Conservation (phyloP, 2,329 filamentous ascomycete species). For the Sporothrix dimorphospora region DNA sequence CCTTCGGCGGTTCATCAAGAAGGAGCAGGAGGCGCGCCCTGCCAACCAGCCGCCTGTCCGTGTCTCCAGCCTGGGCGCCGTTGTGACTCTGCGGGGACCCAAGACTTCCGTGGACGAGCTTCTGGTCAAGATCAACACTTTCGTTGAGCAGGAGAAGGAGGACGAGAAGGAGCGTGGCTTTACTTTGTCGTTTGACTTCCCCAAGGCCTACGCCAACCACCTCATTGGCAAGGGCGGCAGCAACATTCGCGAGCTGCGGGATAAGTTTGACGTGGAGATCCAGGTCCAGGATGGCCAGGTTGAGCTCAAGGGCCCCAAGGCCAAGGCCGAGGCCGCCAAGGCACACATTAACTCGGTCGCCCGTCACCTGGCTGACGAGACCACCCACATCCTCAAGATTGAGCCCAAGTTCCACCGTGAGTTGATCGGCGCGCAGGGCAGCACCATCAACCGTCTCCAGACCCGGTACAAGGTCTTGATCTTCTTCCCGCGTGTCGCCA, state of each 20-base stretch:
- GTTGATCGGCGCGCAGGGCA: conserved; percentile 85
- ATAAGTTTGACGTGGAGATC: conserved; percentile 72
- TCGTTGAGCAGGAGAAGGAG: conserved; percentile 84
- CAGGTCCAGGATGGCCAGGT: conserved; percentile 94
- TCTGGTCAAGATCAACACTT: conserved; percentile 71
- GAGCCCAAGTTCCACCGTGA: conserved; percentile 93
- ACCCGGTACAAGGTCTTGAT: conserved; percentile 92
- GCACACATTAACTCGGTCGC: conserved; percentile 77
- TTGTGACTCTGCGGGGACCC: conserved; percentile 77
- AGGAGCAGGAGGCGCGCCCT: conserved; percentile 62
- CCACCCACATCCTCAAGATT: conserved; percentile 83
- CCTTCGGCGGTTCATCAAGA: conserved; percentile 65
- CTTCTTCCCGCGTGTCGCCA: conserved; percentile 78
- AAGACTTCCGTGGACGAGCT: conserved; percentile 72
- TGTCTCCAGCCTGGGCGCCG: conserved; percentile 61
- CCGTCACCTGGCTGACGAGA: conserved; percentile 87
- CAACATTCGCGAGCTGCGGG: conserved; percentile 67
- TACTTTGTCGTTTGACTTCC: conserved; percentile 85
- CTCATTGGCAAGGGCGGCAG: conserved; percentile 70
- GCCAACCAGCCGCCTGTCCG: conserved; percentile 62
- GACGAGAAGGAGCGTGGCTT: conserved; percentile 94
- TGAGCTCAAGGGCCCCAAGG: conserved; percentile 92
- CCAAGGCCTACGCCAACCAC: conserved; percentile 91
- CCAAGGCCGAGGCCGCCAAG: conserved; percentile 87
- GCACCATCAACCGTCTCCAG: conserved; percentile 88